phyloP scores from a whole-genome alignment of 768 basidiomycete species.

The Tulasnella sp. region DNA sequence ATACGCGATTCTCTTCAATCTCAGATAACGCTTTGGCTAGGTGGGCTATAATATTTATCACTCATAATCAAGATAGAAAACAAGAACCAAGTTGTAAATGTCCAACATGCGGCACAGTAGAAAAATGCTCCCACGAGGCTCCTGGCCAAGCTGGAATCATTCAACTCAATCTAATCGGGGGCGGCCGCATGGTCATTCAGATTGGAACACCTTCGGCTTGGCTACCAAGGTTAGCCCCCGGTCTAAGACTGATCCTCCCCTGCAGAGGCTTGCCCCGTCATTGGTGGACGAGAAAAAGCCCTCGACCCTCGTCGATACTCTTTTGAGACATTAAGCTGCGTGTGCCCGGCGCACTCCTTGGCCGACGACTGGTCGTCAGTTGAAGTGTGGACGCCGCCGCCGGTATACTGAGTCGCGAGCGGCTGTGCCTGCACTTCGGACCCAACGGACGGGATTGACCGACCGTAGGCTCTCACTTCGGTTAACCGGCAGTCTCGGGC shows the following conservation, averaged over 20 bases:
- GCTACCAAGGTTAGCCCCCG: not conserved
- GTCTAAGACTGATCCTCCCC: not conserved
- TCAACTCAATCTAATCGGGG: not conserved
- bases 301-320: constrained; percentile 60
- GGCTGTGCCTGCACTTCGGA: not conserved
- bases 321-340: constrained; percentile 28
- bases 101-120: not conserved
- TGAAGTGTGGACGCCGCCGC: constrained; percentile 32
- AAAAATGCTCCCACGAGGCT: not conserved
- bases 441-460: constrained; percentile 1
- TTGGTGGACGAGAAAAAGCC: constrained; percentile 70
- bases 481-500: too few species aligned
- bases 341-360: constrained; percentile 51
- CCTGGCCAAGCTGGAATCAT: not conserved
- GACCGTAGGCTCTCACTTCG: not conserved
- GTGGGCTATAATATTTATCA: not conserved
- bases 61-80: not conserved
- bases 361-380: constrained; percentile 33
- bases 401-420: constrained; percentile 18
- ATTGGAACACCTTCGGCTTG: not conserved
- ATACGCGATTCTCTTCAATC: not conserved
- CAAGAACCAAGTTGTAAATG: not conserved
- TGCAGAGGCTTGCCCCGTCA: constrained; percentile 46
- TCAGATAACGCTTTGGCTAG: not conserved
- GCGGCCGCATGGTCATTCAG: not conserved